A percentile compares a stretch with the other conserved stretches of the same genome.
Conservation (phyloP, 495 filamentous ascomycete genomes). For the Neurospora tetrasperma region DNA sequence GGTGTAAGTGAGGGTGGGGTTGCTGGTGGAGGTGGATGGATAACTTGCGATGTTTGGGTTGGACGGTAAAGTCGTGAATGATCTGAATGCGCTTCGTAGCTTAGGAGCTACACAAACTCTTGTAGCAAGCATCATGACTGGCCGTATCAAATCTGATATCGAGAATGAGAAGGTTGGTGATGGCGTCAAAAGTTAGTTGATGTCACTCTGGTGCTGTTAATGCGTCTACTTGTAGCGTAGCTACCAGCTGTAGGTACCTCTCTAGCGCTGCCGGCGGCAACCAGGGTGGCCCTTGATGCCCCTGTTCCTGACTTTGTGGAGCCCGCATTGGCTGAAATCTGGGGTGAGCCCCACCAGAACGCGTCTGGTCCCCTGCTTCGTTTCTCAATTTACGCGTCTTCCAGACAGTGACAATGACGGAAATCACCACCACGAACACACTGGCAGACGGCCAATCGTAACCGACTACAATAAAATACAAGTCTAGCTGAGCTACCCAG, state of each 20-base stretch:
- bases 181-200: not conserved
- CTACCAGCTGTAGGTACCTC: not conserved
- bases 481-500: not conserved
- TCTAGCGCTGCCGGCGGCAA: constrained; percentile 9
- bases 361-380: constrained; percentile 14
- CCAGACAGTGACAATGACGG: not conserved
- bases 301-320: constrained; percentile 1
- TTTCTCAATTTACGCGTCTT: constrained; percentile 23
- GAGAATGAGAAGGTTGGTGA: not conserved
- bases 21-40: not conserved
- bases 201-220: not conserved
- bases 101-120: constrained; percentile 2
- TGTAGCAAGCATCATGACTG: constrained; percentile 13
- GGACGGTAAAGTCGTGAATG: constrained; percentile 28
- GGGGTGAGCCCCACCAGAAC: constrained; percentile 18
- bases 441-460: not conserved
- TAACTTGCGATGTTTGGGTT: constrained; percentile 39
- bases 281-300: not conserved
- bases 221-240: not conserved
- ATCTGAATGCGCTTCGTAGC: constrained; percentile 5
- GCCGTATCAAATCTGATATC: not conserved
- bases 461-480: rapidly evolving
- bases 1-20: not conserved
- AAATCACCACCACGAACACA: not conserved
- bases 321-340: not conserved